phyloP scores from a whole-genome alignment of 1,284 basidiomycete genomes.

The Ganoderma leucocontextum region DNA sequence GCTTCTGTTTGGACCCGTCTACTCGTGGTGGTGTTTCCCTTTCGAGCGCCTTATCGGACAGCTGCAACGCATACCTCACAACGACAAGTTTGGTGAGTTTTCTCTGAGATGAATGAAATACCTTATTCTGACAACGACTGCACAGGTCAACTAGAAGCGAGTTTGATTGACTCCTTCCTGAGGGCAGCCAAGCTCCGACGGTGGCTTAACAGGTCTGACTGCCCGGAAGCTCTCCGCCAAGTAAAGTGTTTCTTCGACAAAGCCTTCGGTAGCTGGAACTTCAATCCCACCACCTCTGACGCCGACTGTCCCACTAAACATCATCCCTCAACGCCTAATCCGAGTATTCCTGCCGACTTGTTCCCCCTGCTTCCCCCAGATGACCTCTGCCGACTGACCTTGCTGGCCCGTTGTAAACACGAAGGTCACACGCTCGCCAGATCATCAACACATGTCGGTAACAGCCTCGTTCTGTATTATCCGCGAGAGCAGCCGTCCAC shows the following conservation, averaged over 20 bases:
- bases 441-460: conserved; percentile 13
- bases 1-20: conserved; percentile 43
- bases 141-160: conserved; percentile 15
- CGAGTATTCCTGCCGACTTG: neutral
- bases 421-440: neutral
- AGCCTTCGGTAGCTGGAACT: neutral
- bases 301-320: neutral
- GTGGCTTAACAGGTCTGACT: conserved; percentile 12
- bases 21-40: conserved; percentile 47
- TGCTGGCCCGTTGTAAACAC: conserved; percentile 1
- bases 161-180: conserved; percentile 11
- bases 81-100: conserved; percentile 13
- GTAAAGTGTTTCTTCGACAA: conserved; percentile 3
- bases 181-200: conserved; percentile 13
- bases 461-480: conserved; percentile 14
- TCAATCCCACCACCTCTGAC: neutral
- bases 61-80: conserved; percentile 16
- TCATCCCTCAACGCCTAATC: neutral
- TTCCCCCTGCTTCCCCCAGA: neutral
- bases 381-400: neutral
- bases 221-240: conserved; percentile 10
- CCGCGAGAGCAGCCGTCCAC: neutral
- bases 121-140: neutral
- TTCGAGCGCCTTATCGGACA: conserved; percentile 45
- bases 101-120: neutral